Base-by-base conservation (phyloP, 805 yeast species). In the Candida andamanensis region DNA sequence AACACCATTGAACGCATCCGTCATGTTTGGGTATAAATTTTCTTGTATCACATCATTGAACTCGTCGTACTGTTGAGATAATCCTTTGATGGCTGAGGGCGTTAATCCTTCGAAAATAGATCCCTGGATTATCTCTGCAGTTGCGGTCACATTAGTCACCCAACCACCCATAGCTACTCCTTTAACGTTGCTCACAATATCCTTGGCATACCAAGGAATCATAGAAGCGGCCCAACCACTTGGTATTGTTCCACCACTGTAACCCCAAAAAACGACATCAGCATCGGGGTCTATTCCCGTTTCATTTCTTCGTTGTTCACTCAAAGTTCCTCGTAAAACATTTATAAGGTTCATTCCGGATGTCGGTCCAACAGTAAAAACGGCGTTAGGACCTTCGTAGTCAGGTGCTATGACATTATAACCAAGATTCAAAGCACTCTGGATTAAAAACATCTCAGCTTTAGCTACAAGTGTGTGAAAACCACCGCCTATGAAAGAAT, bases 91-190 rank as follows among this genome's bases (percentile, higher is more conserved):
- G 3, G 50, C 59, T 24, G 32, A 29, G 2, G 54, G 47, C 15
- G 47, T 37, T 17, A 59, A 45, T 3, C 60, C 63, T 3, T 60
- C 48, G 21, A 42, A 49, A 5, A 42, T 4, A 3, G 43, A 37
- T 4, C 57, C 58, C 15, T 54, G 60, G 16, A 41, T 32, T 5
- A 41, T 40, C 8, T 32, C 38, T 3, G 50, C 49, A 2, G 55
- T 43, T 10, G 40, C 45, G 5, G 57, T 54, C 7, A 58, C 37
- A 31, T 58, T 56, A 16, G 56, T 45, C 5, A 51, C 52, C 39
- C 54, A 45, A 8, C 64, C 64, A 8, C 64, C 64, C 13, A 57
- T 17, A 1, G 59, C 58, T 10, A 46, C 57, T 12, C 63, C 66
- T 15, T 39, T 25, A 2, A 34, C 46, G 27, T 27, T 46, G 11